phyloP scores from a whole-genome alignment of 805 yeast species.

The Clavispora asparagi region DNA sequence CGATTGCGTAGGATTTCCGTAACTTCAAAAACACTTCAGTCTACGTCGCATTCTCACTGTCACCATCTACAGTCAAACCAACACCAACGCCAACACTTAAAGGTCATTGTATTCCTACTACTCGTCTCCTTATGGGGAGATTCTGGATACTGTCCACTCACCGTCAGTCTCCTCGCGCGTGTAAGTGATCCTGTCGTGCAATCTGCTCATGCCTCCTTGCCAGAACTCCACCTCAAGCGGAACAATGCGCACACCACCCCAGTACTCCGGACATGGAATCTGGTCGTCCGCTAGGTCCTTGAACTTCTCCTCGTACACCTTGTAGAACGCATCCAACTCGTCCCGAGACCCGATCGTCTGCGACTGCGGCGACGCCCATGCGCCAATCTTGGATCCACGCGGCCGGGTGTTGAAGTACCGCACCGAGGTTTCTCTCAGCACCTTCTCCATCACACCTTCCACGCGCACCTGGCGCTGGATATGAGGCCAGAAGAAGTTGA shows the following conservation, averaged over 20 bases:
- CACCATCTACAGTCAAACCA: no score
- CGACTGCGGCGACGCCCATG: constrained; percentile 94
- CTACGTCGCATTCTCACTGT: no score
- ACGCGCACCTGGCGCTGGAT: constrained; percentile 89
- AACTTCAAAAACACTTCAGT: no score
- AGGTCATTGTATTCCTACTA: no score
- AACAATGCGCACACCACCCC: constrained; percentile 91
- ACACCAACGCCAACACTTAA: no score
- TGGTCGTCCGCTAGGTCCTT: constrained; percentile 50
- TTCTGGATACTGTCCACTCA: constrained; percentile 61
- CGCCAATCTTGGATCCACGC: constrained; percentile 88
- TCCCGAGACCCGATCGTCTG: constrained; percentile 51
- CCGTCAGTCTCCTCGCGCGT: constrained; percentile 46
- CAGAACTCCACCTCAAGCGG: constrained; percentile 94
- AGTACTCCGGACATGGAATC: constrained; percentile 85
- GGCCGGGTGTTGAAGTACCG: constrained; percentile 85
- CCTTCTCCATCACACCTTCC: constrained; percentile 77
- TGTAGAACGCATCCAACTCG: constrained; percentile 53
- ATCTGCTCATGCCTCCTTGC: constrained; percentile 90
- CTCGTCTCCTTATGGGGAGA: constrained; percentile 53
- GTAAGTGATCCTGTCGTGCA: constrained; percentile 84
- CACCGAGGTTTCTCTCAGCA: constrained; percentile 66
- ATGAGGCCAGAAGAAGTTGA: constrained; percentile 89
- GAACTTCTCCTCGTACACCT: constrained; percentile 49
- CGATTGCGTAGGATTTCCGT: no score